Percentiles rank a stretch among this genome's conserved stretches.
Evolutionary conservation across 257 asterid species (phyloP).

Genomic region (Solanum arcanum): DNA sequence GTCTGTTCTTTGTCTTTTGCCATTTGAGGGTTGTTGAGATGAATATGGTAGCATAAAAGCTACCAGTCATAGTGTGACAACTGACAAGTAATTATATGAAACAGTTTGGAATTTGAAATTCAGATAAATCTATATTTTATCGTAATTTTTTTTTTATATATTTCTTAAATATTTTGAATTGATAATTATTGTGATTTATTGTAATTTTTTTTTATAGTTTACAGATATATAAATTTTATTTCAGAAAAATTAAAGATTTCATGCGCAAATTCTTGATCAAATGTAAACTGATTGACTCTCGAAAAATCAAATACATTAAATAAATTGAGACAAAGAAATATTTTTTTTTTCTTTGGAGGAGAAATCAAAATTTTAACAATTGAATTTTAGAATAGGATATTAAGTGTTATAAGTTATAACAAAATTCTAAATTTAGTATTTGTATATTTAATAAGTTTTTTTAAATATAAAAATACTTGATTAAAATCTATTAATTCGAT

Average conservation of each 20-base stretch:
- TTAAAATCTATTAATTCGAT: neutral
- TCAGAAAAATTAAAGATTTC: no score
- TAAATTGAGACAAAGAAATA: neutral
- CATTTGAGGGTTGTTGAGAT: neutral
- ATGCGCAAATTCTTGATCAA: no score
- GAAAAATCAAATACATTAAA: no score
- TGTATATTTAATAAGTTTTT: neutral
- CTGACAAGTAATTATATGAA: neutral
- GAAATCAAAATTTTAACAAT: neutral
- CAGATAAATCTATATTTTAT: no score
- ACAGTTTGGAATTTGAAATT: fast-evolving
- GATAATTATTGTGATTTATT: no score
- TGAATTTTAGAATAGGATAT: neutral
- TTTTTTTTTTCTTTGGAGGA: neutral
- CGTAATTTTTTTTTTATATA: no score
- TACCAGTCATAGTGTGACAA: neutral
- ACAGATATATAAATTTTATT: no score
- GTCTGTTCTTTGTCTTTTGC: neutral
- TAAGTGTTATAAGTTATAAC: neutral
- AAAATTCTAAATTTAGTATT: neutral
- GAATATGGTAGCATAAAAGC: neutral
- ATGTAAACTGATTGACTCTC: neutral
- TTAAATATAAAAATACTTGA: neutral
- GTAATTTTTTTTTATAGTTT: neutral
- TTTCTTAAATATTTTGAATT: no score